Conservation (phyloP, 768 basidiomycete species). For the Sporobolomyces phaffii region DNA sequence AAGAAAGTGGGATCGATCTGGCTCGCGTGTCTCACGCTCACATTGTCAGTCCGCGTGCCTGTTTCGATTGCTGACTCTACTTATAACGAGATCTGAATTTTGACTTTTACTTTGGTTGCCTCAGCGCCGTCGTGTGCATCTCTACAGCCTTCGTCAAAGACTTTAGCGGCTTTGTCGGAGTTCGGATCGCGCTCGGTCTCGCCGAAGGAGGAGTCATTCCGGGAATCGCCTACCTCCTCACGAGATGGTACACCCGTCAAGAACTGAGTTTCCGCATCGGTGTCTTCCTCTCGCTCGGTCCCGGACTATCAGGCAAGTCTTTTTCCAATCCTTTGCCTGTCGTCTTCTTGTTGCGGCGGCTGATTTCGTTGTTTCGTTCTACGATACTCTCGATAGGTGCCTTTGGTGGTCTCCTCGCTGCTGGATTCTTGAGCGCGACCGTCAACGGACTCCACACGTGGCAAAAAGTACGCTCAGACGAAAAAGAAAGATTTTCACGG, state of each 20-base stretch:
- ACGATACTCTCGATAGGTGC: too few species aligned
- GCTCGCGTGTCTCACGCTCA: constrained; percentile 16
- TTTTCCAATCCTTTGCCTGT: too few species aligned
- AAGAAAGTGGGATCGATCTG: constrained; percentile 32
- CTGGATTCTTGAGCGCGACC: constrained; percentile 10
- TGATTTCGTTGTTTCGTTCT: too few species aligned
- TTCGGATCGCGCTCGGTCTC: constrained; percentile 26
- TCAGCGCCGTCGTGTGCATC: constrained; percentile 22
- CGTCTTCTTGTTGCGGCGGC: too few species aligned
- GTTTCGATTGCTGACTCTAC: too few species aligned
- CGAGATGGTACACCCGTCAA: constrained; percentile 21
- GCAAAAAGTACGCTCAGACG: too few species aligned
- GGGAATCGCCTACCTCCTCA: constrained; percentile 31
- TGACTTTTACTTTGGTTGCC: neutral
- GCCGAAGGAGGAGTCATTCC: constrained; percentile 36
- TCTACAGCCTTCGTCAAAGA: constrained; percentile 20
- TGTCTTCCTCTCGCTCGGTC: constrained; percentile 33
- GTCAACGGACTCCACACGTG: constrained; percentile 19
- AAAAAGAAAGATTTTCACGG: too few species aligned
- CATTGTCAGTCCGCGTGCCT: neutral
- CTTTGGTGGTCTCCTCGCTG: constrained; percentile 30
- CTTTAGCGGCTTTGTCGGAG: constrained; percentile 22
- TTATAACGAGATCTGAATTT: neutral
- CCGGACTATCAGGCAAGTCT: constrained; percentile 21
- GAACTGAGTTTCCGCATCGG: constrained; percentile 32